A percentile compares a stretch with the other conserved stretches of the same genome.
Evolutionary conservation across 495 filamentous ascomycete species (phyloP).

Genomic region (Aspergillus kassunensis): DNA sequence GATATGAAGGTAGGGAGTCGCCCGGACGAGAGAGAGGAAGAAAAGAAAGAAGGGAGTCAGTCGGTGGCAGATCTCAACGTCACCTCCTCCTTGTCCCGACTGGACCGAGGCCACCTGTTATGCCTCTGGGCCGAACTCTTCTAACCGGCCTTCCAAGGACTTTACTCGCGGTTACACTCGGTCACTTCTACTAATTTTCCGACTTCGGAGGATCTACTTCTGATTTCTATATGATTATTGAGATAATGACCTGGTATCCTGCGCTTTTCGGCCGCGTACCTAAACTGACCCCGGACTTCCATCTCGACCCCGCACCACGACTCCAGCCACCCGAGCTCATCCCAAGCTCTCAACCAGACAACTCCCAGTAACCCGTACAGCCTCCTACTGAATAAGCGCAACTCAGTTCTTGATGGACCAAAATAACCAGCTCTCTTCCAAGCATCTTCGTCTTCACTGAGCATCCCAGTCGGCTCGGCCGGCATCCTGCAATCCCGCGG

Average conservation of each 20-base stretch:
- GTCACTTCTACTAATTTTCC: neutral
- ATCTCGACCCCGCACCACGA: neutral
- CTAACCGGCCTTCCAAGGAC: constrained; percentile 17
- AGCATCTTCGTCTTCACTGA: too few species aligned
- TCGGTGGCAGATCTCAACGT: neutral
- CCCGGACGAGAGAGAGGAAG: constrained; percentile 10
- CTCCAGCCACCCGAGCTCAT: neutral
- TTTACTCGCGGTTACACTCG: neutral
- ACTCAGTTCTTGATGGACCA: too few species aligned
- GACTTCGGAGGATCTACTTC: constrained; percentile 1
- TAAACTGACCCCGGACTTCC: neutral
- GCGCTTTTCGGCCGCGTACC: constrained; percentile 1
- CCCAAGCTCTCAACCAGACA: neutral
- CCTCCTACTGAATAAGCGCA: too few species aligned
- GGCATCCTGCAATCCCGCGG: constrained; percentile 15
- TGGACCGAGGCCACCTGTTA: constrained; percentile 19
- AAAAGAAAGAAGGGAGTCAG: constrained; percentile 16
- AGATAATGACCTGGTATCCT: neutral
- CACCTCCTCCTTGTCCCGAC: constrained; percentile 4
- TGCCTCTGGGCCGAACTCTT: constrained; percentile 11
- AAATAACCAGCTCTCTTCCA: too few species aligned
- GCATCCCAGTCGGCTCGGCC: constrained; percentile 9
- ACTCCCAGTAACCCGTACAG: neutral
- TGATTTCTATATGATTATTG: neutral
- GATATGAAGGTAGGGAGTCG: constrained; percentile 16